phyloP scores from a whole-genome alignment of 2,329 filamentous ascomycete species.

The Pyricularia sp. region DNA sequence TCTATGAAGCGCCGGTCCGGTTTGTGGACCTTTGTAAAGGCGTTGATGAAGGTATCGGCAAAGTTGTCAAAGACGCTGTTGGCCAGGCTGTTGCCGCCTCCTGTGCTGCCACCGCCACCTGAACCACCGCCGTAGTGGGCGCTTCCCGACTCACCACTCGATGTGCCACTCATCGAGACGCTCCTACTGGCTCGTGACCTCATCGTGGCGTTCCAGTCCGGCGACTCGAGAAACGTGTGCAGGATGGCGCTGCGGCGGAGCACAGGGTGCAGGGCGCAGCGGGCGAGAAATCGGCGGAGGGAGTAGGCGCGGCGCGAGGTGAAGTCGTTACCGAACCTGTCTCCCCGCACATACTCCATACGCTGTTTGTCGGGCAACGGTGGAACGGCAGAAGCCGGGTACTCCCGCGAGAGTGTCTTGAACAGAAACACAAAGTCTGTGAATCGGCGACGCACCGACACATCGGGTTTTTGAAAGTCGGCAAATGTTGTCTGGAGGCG shows the following conservation, averaged over 20 bases:
- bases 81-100: slow-evolving; percentile 23
- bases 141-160: slow-evolving; percentile 11
- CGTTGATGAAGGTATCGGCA: slow-evolving; percentile 92
- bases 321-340: slow-evolving; percentile 89
- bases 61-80: slow-evolving; percentile 73
- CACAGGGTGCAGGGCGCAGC: slow-evolving; percentile 76
- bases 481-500: slow-evolving; percentile 70
- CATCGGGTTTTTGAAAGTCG: slow-evolving; percentile 73
- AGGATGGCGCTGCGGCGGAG: slow-evolving; percentile 73
- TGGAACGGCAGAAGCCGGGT: slow-evolving; percentile 81
- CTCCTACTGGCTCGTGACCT: slow-evolving; percentile 57
- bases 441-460: slow-evolving; percentile 76
- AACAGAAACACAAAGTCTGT: slow-evolving; percentile 97
- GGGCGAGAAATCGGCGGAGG: slow-evolving; percentile 77
- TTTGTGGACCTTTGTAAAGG: slow-evolving; percentile 92
- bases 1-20: slow-evolving; percentile 90
- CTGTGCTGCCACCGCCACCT: slow-evolving; percentile 37
- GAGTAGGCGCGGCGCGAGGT: slow-evolving; percentile 80
- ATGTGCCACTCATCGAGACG: slow-evolving; percentile 25
- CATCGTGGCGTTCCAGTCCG: slow-evolving; percentile 97
- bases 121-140: slow-evolving; percentile 28
- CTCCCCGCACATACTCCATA: slow-evolving; percentile 95
- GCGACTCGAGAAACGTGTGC: slow-evolving; percentile 80
- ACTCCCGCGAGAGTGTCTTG: slow-evolving; percentile 78
- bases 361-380: slow-evolving; percentile 97